Evolutionary conservation across 2,329 filamentous ascomycete genomes (phyloP).

Genomic region (Zelopaecilomyces penicillatus): DNA sequence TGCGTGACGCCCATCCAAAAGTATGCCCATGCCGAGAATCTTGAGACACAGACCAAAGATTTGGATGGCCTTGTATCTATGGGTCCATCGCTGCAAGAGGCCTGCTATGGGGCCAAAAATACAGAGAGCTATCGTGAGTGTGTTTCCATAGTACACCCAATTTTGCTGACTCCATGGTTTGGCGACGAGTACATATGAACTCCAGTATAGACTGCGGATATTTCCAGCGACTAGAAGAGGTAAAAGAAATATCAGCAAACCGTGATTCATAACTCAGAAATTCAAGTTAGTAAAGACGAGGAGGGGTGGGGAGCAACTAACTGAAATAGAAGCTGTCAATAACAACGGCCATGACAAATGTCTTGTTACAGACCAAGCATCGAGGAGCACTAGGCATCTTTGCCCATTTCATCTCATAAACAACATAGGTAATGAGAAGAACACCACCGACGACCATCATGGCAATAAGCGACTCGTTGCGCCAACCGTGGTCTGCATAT

Average conservation of each 20-base stretch:
- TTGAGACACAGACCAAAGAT: conserved; percentile 27
- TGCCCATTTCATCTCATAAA: conserved; percentile 35
- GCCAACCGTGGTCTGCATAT: conserved; percentile 32
- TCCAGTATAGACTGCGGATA: conserved; percentile 24
- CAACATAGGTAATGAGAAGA: conserved; percentile 32
- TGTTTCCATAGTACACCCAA: conserved; percentile 28
- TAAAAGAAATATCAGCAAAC: neutral
- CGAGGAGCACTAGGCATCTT: conserved; percentile 16
- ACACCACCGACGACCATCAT: conserved; percentile 32
- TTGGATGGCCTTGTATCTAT: conserved; percentile 31
- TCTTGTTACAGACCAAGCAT: conserved; percentile 21
- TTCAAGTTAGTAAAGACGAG: neutral
- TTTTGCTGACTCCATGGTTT: conserved; percentile 25
- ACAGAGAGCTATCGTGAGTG: conserved; percentile 26
- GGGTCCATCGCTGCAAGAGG: conserved; percentile 24
- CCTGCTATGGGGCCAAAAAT: conserved; percentile 24
- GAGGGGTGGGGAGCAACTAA: conserved; percentile 1
- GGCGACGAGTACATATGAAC: conserved; percentile 25
- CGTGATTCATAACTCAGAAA: neutral
- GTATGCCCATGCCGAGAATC: conserved; percentile 27
- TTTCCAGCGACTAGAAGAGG: conserved; percentile 18
- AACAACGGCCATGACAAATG: conserved; percentile 21
- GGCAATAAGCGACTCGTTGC: conserved; percentile 32
- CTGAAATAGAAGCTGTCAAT: conserved; percentile 23
- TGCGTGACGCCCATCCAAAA: conserved; percentile 18